Base-by-base conservation (phyloP, 805 yeast species). In the Hanseniaspora valbyensis region DNA sequence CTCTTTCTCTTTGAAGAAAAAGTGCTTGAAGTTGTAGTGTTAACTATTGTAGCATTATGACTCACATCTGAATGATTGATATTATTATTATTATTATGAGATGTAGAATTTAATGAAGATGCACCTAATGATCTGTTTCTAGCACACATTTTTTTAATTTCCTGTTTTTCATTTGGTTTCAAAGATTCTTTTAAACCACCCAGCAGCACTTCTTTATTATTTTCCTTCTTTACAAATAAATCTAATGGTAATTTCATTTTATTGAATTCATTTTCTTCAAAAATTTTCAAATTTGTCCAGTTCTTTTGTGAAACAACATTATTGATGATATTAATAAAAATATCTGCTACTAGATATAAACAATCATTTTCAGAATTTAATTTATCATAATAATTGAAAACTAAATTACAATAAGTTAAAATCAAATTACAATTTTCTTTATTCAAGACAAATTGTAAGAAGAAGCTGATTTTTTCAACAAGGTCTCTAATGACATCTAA, bases 371-470 rank as follows among this genome's bases (percentile, higher is more conserved):
- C 51, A 13, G 21, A 26, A 21, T 40, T 48, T 29, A 36, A 16
- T 19, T 38, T 39, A 25, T 48, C 51, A 8, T 33, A 22, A 29
- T 48, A 42, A n/a, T 40, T 40, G 19, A 48, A 48, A 7, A 48
- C 40, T 12, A 42, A 18, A 16, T 48, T 38, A 16, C 44, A 29
- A 10, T 48, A 48, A 10, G 40, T 34, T 21, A 40, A 30, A 14
- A 48, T 7, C 30, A 48, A 40, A 13, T 42, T 39, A 33, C 51
- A 40, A n/a, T 48, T 48, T 3, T 48, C 51, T 24, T 36, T 19
- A 4, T 29, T 48, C 19, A 48, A 12, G 14, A 48, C 40, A 26
- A 38, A 38, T 33, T 42, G 36, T 10, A 48, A 33, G n/a, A 48
- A 48, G n/a, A 48, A 33, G 8, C 24, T 38, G 6, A 48, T 25